Evolutionary conservation across 176 grass and related monocot genomes (phyloP).

Genomic region (Triticum turgidum): DNA sequence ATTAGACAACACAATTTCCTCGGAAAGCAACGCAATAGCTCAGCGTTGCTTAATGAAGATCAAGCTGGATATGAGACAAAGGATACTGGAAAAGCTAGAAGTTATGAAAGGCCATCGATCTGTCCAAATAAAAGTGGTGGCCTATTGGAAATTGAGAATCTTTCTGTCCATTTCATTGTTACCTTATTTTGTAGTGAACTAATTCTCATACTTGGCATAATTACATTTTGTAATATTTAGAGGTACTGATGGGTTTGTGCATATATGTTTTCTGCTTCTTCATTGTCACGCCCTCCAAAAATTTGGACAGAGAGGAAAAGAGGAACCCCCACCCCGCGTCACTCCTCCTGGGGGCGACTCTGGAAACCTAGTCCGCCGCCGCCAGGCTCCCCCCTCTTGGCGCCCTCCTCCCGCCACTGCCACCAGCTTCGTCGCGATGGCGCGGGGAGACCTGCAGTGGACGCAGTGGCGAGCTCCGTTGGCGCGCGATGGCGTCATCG

Average conservation of each 20-base stretch:
- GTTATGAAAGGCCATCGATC: background rate
- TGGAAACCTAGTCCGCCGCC: no score
- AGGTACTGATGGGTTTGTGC: background rate
- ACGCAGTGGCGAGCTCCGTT: no score
- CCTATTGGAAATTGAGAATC: background rate
- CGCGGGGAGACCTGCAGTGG: no score
- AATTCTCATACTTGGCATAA: background rate
- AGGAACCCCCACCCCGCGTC: no score
- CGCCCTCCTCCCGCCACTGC: no score
- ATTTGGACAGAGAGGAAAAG: no score
- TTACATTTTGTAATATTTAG: background rate
- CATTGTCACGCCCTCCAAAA: background rate
- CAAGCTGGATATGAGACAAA: background rate
- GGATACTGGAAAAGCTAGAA: background rate
- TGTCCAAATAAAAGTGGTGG: background rate
- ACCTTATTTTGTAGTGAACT: constrained; percentile 8
- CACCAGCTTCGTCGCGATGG: no score
- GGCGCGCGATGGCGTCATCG: no score
- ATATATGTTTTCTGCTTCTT: background rate
- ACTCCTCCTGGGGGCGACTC: no score
- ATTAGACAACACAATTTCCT: background rate
- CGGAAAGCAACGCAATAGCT: background rate
- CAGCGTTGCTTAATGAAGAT: background rate
- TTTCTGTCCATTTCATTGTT: background rate
- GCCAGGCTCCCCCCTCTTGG: no score